A percentile compares a stretch with the other conserved stretches of the same genome.
Conservation (phyloP, 176 grass and related monocot genomes). For the Carex littledalei region DNA sequence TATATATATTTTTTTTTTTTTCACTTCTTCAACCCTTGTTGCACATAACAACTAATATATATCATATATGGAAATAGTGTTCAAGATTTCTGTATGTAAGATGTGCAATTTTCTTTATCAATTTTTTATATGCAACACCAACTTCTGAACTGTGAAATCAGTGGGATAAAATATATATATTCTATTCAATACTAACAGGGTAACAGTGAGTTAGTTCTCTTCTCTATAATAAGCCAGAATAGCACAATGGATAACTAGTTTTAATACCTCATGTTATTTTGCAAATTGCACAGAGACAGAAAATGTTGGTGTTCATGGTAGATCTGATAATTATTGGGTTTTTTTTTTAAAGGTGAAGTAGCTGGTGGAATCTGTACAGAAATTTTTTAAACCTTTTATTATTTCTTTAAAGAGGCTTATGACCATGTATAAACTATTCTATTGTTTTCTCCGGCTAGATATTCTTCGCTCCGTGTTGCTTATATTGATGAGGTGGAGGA, state of each 20-base stretch:
- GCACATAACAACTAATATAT: not conserved
- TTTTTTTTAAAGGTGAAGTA: not conserved
- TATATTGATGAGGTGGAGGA: slow-evolving; percentile 99
- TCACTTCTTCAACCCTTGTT: not conserved
- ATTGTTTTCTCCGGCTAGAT: slow-evolving; percentile 40
- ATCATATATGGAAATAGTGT: not conserved
- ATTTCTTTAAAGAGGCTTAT: not conserved
- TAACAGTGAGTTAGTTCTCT: not conserved
- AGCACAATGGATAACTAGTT: not conserved
- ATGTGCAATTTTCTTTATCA: not conserved
- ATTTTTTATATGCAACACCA: not conserved
- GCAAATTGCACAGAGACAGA: not conserved
- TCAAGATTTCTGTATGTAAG: not conserved
- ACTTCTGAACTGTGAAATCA: not conserved
- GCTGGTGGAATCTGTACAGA: not conserved
- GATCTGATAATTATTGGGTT: not conserved
- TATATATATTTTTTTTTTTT: too few species aligned
- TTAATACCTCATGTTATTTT: not conserved
- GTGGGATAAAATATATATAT: not conserved
- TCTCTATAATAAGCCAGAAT: not conserved
- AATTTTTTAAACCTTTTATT: not conserved
- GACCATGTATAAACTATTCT: not conserved
- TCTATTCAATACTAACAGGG: not conserved
- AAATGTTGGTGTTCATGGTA: not conserved
- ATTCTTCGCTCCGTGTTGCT: slow-evolving; percentile 88